Evolutionary conservation across 768 basidiomycete species (phyloP).

Genomic region (Coprinellus aureogranulatus): DNA sequence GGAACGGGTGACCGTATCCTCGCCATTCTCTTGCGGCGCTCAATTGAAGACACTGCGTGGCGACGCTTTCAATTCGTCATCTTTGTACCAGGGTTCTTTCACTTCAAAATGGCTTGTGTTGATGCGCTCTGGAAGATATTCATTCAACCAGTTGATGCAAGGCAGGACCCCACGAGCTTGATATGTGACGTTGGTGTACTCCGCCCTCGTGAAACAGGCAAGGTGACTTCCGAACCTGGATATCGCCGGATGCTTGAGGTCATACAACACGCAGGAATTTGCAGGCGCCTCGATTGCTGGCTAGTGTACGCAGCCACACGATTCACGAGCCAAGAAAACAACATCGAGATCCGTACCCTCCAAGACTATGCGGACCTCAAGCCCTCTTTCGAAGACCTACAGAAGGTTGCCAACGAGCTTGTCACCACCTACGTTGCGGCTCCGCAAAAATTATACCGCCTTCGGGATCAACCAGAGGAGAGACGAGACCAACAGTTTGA

Average conservation of each 20-base stretch:
- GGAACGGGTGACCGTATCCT: not conserved
- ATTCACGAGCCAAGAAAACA: too few relatives aligned
- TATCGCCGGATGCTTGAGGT: slow-evolving; percentile 28
- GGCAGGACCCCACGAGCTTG: slow-evolving; percentile 1
- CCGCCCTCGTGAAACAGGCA: slow-evolving; percentile 22
- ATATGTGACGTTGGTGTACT: not conserved
- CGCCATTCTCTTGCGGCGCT: not conserved
- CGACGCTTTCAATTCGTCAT: slow-evolving; percentile 8
- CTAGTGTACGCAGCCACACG: too few relatives aligned
- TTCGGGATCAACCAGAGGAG: not conserved
- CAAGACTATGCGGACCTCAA: slow-evolving; percentile 20
- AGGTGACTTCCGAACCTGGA: slow-evolving; percentile 22
- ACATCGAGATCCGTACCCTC: too few relatives aligned
- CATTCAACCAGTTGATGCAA: slow-evolving; percentile 3
- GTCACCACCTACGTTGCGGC: slow-evolving; percentile 15
- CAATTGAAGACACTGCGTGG: slow-evolving; percentile 1
- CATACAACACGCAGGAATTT: slow-evolving; percentile 20
- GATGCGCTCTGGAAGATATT: slow-evolving; percentile 11
- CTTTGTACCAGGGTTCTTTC: slow-evolving; percentile 13
- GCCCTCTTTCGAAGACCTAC: slow-evolving; percentile 20
- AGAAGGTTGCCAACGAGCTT: slow-evolving; percentile 16
- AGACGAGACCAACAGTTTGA: not conserved
- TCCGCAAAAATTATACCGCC: not conserved
- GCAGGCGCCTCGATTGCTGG: slow-evolving; percentile 25
- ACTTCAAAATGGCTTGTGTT: slow-evolving; percentile 16